These are phyloP conservation scores for Aspergillus melleus DNA, from an alignment of 2,329 filamentous ascomycete genomes.

Conservation along the genomic window DNA sequence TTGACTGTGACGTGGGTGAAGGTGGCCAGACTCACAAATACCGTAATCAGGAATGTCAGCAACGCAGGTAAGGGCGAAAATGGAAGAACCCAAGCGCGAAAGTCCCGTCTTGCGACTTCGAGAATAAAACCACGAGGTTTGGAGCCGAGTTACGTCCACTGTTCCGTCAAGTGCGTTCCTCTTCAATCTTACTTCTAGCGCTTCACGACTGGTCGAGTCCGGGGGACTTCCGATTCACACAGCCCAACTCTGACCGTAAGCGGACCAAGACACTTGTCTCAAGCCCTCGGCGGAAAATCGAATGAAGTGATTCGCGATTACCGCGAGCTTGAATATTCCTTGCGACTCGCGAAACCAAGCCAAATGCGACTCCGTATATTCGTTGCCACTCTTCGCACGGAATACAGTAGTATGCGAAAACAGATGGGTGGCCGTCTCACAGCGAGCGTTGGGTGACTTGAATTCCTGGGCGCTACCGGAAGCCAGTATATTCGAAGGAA, in stretches of 20 bases:
- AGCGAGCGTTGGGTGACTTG: background rate
- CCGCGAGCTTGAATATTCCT: background rate
- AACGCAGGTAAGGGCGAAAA: conserved; percentile 4
- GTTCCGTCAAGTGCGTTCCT: background rate
- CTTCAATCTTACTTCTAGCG: background rate
- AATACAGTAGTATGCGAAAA: background rate
- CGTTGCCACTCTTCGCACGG: no score
- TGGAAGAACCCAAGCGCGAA: background rate
- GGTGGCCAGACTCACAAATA: conserved; percentile 3
- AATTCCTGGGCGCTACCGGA: background rate
- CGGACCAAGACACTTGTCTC: conserved; percentile 13
- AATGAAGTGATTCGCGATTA: conserved; percentile 2
- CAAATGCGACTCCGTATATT: background rate
- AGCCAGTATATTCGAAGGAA: background rate
- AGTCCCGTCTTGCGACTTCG: background rate
- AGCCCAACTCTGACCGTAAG: background rate
- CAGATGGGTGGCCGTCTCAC: background rate
- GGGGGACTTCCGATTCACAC: background rate
- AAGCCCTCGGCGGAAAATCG: conserved; percentile 11
- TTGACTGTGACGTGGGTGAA: conserved; percentile 5
- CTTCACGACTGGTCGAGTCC: background rate
- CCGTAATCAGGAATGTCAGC: conserved; percentile 18
- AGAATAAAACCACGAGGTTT: background rate
- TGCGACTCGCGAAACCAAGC: background rate
- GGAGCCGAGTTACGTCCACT: background rate